These are phyloP conservation scores for Wickerhamiella sergipiensis DNA, from an alignment of 805 yeast species.

Conservation along the genomic window DNA sequence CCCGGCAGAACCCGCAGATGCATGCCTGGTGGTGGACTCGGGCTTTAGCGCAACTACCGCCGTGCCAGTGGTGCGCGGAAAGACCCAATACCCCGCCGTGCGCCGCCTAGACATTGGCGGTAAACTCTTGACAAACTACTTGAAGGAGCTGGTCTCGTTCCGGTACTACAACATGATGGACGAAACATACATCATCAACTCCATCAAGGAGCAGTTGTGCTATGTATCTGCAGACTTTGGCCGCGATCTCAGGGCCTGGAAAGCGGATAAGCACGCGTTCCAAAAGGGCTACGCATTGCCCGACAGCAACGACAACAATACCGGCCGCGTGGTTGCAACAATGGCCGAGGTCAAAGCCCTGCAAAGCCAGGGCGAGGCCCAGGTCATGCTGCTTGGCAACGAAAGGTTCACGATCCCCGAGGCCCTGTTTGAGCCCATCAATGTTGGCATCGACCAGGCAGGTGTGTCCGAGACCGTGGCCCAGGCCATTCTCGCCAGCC, in stretches of 20 bases:
- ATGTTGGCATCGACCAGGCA: constrained; percentile 61
- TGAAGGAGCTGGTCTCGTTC: constrained; percentile 75
- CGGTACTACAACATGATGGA: constrained; percentile 89
- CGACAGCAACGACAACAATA: constrained; percentile 64
- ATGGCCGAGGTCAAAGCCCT: constrained; percentile 9
- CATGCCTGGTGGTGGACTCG: constrained; percentile 58
- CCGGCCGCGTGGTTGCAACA: constrained; percentile 49
- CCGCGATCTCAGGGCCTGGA: constrained; percentile 31
- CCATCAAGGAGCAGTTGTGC: constrained; percentile 68
- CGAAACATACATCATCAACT: constrained; percentile 72
- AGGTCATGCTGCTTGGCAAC: constrained; percentile 55
- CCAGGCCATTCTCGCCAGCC: constrained; percentile 54
- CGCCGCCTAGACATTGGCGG: constrained; percentile 81
- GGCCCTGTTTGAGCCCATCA: constrained; percentile 70
- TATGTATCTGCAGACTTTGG: constrained; percentile 52
- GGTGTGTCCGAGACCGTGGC: constrained; percentile 63
- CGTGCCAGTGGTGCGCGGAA: constrained; percentile 69
- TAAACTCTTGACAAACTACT: constrained; percentile 60
- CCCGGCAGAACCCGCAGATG: constrained; percentile 11
- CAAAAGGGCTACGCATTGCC: constrained; percentile 71
- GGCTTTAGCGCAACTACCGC: constrained; percentile 84
- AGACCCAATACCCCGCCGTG: constrained; percentile 63
- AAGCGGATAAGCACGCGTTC: constrained; percentile 18
- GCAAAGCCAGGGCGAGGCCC: constrained; percentile 33
- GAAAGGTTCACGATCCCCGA: constrained; percentile 88